These are phyloP conservation scores for Dillenia turbinata DNA, from an alignment of 164 flowering plant species.

Conservation along the genomic window DNA sequence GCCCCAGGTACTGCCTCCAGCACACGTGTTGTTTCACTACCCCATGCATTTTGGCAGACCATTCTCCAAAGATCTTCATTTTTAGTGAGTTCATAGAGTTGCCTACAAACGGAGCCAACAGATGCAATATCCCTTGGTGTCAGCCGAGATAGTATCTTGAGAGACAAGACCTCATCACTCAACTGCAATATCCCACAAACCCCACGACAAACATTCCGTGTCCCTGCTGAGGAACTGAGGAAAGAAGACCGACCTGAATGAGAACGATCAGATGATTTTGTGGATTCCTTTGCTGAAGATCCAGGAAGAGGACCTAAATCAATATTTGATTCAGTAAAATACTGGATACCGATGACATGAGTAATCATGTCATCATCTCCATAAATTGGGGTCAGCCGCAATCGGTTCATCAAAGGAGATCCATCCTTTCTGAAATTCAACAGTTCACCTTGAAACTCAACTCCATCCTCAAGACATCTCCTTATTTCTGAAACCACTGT, in stretches of 20 bases:
- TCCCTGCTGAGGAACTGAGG: constrained; percentile 29
- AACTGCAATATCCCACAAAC: constrained; percentile 68
- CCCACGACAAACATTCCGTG: constrained; percentile 49
- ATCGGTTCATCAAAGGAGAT: constrained; percentile 74
- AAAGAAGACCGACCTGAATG: constrained; percentile 40
- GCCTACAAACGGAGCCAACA: constrained; percentile 69
- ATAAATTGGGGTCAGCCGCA: constrained; percentile 71
- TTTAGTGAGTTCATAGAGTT: constrained; percentile 58
- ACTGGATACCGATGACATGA: constrained; percentile 86
- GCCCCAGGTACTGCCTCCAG: constrained; percentile 86
- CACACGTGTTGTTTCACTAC: constrained; percentile 80
- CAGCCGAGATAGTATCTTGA: constrained; percentile 64
- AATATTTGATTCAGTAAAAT: constrained; percentile 69
- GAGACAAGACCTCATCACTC: constrained; percentile 74
- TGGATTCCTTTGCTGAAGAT: constrained; percentile 42
- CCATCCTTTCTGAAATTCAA: constrained; percentile 92
- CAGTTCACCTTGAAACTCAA: constrained; percentile 82
- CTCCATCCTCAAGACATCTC: constrained; percentile 79
- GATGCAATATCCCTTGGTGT: constrained; percentile 93
- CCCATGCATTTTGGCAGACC: constrained; percentile 98
- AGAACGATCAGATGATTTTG: constrained; percentile 37
- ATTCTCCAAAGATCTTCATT: constrained; percentile 91
- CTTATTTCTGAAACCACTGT: constrained; percentile 70
- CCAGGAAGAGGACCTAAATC: constrained; percentile 77
- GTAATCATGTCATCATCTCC: constrained; percentile 79